A percentile compares a stretch with the other conserved stretches of the same genome.
Conservation (phyloP, 139 green algal genomes). For the Picochlorum sp. region DNA sequence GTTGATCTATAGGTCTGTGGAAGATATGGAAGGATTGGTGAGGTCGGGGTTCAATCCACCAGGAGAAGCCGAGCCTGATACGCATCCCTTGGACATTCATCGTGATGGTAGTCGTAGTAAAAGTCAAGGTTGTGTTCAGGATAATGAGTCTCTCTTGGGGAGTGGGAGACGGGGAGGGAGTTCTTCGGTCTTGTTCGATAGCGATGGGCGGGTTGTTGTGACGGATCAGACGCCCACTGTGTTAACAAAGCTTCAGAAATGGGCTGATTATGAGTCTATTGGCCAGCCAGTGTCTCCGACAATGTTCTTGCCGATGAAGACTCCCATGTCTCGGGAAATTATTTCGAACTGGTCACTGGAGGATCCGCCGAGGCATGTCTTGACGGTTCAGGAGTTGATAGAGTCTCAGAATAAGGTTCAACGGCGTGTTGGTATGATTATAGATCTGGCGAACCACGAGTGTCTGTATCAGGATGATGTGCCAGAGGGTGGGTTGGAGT, state of each 20-base stretch:
- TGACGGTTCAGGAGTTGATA: conserved; percentile 49
- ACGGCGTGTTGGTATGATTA: conserved; percentile 51
- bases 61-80: conserved; percentile 17
- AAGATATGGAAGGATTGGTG: background rate
- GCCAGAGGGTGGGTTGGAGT: conserved; percentile 32
- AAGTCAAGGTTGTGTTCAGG: too few species aligned
- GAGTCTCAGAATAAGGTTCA: conserved; percentile 26
- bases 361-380: conserved; percentile 40
- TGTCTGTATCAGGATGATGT: conserved; percentile 72
- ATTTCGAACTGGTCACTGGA: conserved; percentile 50
- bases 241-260: conserved; percentile 68
- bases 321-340: conserved; percentile 49
- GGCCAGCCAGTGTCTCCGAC: conserved; percentile 38
- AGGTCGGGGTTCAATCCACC: conserved; percentile 15
- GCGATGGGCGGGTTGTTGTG: too few species aligned
- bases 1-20: background rate
- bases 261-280: conserved; percentile 47
- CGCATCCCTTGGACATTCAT: background rate
- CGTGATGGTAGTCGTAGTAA: too few species aligned
- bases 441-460: conserved; percentile 78
- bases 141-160: background rate
- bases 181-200: background rate
- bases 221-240: conserved; percentile 26
- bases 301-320: conserved; percentile 62
- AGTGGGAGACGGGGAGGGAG: background rate